Conservation (phyloP, 805 yeast genomes). For the Lipomyces spencermartinsiae region DNA sequence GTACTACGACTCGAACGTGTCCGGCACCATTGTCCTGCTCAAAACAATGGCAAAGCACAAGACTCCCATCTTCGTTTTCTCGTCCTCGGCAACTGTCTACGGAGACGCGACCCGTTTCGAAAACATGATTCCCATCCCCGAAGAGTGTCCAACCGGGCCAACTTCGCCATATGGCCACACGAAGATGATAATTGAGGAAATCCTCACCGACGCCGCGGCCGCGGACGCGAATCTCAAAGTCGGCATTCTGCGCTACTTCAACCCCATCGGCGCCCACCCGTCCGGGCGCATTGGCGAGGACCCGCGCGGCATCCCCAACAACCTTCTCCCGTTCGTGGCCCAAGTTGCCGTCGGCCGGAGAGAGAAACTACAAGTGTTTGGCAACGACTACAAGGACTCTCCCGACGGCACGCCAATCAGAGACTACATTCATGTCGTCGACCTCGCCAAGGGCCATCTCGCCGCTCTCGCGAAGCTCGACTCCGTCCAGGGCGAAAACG, state of each 20-base stretch:
- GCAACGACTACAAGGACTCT: conserved; percentile 66
- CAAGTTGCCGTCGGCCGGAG: conserved; percentile 79
- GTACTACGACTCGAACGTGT: conserved; percentile 72
- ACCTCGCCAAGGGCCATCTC: conserved; percentile 77
- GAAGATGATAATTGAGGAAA: conserved; percentile 67
- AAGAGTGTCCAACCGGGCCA: conserved; percentile 74
- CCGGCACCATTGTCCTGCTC: conserved; percentile 66
- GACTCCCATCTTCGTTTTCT: conserved; percentile 68
- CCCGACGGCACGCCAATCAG: conserved; percentile 60
- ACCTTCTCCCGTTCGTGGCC: conserved; percentile 74
- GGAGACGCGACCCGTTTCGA: conserved; percentile 79
- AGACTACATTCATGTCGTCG: conserved; percentile 82
- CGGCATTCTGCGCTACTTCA: conserved; percentile 77
- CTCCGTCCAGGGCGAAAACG: conserved; percentile 35
- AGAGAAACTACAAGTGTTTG: conserved; percentile 70
- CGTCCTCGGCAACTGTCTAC: conserved; percentile 82
- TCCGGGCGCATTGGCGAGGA: conserved; percentile 82
- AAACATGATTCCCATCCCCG: conserved; percentile 79
- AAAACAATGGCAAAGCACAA: conserved; percentile 55
- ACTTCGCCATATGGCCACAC: conserved; percentile 81
- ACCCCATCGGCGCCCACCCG: conserved; percentile 87
- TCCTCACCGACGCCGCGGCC: conserved; percentile 60
- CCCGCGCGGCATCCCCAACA: conserved; percentile 78
- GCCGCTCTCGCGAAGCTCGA: conserved; percentile 68
- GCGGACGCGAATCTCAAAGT: conserved; percentile 46